Base-by-base conservation (phyloP, 305 asterid species). In the Fraxinus platypoda region DNA sequence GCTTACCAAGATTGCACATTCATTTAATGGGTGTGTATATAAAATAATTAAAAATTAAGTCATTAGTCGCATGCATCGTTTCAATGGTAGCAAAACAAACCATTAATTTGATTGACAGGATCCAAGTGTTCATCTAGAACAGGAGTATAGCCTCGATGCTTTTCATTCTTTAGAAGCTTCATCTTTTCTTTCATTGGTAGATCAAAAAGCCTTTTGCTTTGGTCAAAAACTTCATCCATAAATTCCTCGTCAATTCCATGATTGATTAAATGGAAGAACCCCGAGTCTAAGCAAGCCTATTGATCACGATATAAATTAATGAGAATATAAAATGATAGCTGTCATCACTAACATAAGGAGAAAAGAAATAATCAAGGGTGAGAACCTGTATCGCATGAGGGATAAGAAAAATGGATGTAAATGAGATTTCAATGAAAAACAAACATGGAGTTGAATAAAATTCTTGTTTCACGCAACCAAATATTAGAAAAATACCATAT, bases 121-220 rank as follows among this genome's bases (percentile, higher is more conserved):
- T 95, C 97, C 90, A 92, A 86, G 74, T 3, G 23, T 83, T 95
- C 94, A 88, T 95, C 98, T 28, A 93, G 88, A 79, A 91, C 6
- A 46, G 99, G 99, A 34, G 98, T 95, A 83, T 95, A 94, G 85
- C 99, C 99, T 74, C 99, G 97, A 86, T 84, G 83, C 59, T 91
- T 94, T 82, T 87, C 90, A 62, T 90, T 95, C 85, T 89, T 91
- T 25, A 94, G 82, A 80, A 93, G 85, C 94, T 91, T 95, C 97
- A 92, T 95, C 91, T 95, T 93, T 80, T 93, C 97, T 76, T 87
- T 87, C 85, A 83, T 83, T 8, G 97, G 91, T 86, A 94, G 84
- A 81, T 71, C 81, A 81, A 95, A 95, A 78, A 95, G 87, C 81
- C 83, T 87, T 85, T 88, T 91, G 91, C 98, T 93, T 85, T 94